A percentile compares a stretch with the other conserved stretches of the same genome.
These are phyloP conservation scores for Yarrowia deformans DNA, from an alignment of 805 yeast genomes.

Conservation along the genomic window DNA sequence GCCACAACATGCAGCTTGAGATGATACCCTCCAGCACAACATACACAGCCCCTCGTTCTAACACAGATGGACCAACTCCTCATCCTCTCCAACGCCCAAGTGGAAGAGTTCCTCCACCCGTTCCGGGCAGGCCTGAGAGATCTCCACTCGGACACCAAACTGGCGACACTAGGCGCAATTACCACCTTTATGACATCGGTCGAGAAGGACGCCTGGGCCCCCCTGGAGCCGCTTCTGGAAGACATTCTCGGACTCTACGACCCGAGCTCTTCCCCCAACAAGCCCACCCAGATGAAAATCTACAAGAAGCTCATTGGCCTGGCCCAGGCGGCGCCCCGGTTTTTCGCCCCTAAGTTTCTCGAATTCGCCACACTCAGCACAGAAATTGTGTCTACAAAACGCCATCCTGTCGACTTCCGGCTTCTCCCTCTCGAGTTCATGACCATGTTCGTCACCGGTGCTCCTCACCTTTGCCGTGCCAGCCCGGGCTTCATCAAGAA, in stretches of 20 bases:
- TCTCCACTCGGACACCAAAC: conserved; percentile 21
- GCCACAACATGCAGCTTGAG: neutral
- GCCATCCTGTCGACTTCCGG: conserved; percentile 34
- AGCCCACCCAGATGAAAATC: conserved; percentile 15
- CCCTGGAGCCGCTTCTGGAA: conserved; percentile 26
- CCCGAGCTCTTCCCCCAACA: conserved; percentile 30
- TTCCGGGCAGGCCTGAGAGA: conserved; percentile 31
- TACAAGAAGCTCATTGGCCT: conserved; percentile 32
- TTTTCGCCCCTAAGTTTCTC: conserved; percentile 22
- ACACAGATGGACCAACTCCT: conserved; percentile 38
- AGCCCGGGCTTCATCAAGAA: conserved; percentile 25
- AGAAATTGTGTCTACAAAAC: conserved; percentile 27
- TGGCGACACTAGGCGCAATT: conserved; percentile 17
- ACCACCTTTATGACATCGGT: conserved; percentile 16
- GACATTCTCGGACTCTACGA: conserved; percentile 20
- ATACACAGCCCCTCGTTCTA: too few species aligned
- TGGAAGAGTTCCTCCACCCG: conserved; percentile 33
- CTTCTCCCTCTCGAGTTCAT: conserved; percentile 38
- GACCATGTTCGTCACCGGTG: conserved; percentile 37
- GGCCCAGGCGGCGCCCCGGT: conserved; percentile 18
- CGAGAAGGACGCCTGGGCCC: conserved; percentile 20
- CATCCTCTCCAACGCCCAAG: conserved; percentile 30
- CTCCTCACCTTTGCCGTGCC: conserved; percentile 32
- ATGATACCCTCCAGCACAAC: neutral
- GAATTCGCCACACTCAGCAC: conserved; percentile 26